Conservation (phyloP, 2,329 filamentous ascomycete genomes). For the Neoarthrinium moseri region DNA sequence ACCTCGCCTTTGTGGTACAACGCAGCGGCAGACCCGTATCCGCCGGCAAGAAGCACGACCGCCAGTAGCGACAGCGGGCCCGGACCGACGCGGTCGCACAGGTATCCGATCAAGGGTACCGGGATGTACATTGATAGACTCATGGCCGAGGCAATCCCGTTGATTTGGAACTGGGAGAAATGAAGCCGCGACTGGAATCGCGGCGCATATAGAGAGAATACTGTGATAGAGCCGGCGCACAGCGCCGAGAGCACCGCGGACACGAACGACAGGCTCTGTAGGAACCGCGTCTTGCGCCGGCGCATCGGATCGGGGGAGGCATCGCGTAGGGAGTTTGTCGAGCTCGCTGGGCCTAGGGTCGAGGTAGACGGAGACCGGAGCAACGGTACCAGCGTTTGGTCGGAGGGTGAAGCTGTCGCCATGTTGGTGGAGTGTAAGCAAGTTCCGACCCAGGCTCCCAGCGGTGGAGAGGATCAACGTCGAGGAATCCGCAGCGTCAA, state of each 20-base stretch:
- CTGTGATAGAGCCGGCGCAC: constrained; percentile 87
- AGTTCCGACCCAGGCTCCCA: not conserved
- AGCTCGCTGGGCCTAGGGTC: constrained; percentile 23
- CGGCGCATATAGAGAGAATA: constrained; percentile 91
- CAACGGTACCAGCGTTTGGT: constrained; percentile 21
- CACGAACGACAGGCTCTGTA: constrained; percentile 49
- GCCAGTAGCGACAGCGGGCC: constrained; percentile 73
- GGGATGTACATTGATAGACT: constrained; percentile 88
- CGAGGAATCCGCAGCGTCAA: too few relatives aligned
- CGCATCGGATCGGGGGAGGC: constrained; percentile 16
- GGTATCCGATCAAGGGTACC: constrained; percentile 85
- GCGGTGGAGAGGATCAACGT: not conserved
- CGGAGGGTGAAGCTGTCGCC: constrained; percentile 18
- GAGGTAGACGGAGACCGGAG: constrained; percentile 26
- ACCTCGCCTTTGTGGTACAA: constrained; percentile 58
- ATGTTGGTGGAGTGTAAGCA: constrained; percentile 11
- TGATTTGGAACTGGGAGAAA: constrained; percentile 91
- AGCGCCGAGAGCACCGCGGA: constrained; percentile 59
- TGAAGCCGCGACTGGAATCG: constrained; percentile 82
- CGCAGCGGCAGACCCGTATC: constrained; percentile 80
- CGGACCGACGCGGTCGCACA: constrained; percentile 87
- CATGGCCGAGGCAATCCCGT: constrained; percentile 79
- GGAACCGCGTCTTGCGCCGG: constrained; percentile 20
- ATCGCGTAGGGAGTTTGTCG: constrained; percentile 27
- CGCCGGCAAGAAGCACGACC: constrained; percentile 71